Base-by-base conservation (phyloP, 2,329 filamentous ascomycete genomes). In the Botryosphaeria dothidea region DNA sequence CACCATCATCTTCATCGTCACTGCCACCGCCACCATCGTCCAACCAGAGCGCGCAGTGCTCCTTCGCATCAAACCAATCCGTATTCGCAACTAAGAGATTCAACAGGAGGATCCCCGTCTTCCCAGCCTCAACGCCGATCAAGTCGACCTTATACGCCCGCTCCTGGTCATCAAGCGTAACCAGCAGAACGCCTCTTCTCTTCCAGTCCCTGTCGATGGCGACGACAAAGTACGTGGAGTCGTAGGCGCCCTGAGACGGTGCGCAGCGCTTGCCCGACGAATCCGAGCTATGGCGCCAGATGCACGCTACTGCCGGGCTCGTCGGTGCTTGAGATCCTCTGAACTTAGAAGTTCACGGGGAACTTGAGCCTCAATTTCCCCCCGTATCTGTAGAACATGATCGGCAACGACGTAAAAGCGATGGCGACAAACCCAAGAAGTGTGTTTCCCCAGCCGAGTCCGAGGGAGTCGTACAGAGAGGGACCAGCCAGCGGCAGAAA, bases 301-400 rank as follows among this genome's bases (percentile, higher is more conserved):
- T 7, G 43, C 19, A 46, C 43, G 43, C 19, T 21, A 6, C n/a
- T 17, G 2, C 17, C 19, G n/a, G n/a, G n/a, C 43, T 46, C 43
- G 43, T 43, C n/a, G n/a, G n/a, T n/a, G n/a, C n/a, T n/a, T n/a
- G n/a, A n/a, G n/a, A n/a, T n/a, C n/a, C n/a, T n/a, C n/a, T n/a
- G n/a, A n/a, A n/a, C n/a, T 34, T 38, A 56, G 13, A 56, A 41
- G 9, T 19, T 25, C 6, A 38, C 51, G n/a, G 51, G 51, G 19
- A 36, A 56, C 51, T 38, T 56, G 9, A 56, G n/a, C 51, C 65
- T 43, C 48, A 92, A 87, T 49, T 65, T 19, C 9, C 74, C 77
- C 29, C 90, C 90, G 73, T 90, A 91, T 68, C 83, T 86, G 77
- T 89, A 90, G 74, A 93, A 90, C 4, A 92, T 72, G 72, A 89